Evolutionary conservation across 441 rosid genomes (phyloP).

Genomic region (Gossypium schwendimanii): DNA sequence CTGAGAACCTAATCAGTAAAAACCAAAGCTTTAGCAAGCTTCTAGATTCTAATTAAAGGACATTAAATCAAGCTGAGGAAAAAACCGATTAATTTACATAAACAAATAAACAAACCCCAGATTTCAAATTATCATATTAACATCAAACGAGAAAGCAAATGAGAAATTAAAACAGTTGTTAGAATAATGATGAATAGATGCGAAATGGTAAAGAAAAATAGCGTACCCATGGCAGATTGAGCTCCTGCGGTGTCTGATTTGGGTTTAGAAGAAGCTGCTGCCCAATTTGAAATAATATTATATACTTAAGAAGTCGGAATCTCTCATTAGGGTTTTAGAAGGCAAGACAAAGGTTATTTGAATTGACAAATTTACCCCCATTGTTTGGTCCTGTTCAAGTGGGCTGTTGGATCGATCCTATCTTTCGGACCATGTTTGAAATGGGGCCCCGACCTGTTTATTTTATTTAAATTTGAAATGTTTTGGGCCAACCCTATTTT

Average conservation of each 20-base stretch:
- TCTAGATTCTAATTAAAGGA: neutral
- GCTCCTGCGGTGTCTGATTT: conserved; percentile 13
- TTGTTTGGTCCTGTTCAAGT: neutral
- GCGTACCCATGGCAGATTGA: conserved; percentile 24
- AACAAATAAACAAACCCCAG: neutral
- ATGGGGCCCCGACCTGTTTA: too few species aligned
- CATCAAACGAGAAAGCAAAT: neutral
- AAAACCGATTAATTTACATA: neutral
- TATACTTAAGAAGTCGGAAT: neutral
- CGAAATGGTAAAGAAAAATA: neutral
- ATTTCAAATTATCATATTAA: neutral
- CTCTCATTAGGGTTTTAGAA: conserved; percentile 20
- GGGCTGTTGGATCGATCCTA: neutral
- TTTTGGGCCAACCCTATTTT: neutral
- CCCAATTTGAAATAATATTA: neutral
- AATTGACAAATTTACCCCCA: conserved; percentile 16
- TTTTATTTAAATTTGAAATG: too few species aligned
- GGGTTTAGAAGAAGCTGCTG: conserved; percentile 4
- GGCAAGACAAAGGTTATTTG: neutral
- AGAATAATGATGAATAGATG: neutral
- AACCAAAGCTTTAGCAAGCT: neutral
- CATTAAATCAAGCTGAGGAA: neutral
- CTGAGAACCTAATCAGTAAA: neutral
- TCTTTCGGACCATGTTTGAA: too few species aligned
- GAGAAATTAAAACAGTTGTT: neutral